Base-by-base conservation (phyloP, 2,329 filamentous ascomycete species). In the Hortaea werneckii region DNA sequence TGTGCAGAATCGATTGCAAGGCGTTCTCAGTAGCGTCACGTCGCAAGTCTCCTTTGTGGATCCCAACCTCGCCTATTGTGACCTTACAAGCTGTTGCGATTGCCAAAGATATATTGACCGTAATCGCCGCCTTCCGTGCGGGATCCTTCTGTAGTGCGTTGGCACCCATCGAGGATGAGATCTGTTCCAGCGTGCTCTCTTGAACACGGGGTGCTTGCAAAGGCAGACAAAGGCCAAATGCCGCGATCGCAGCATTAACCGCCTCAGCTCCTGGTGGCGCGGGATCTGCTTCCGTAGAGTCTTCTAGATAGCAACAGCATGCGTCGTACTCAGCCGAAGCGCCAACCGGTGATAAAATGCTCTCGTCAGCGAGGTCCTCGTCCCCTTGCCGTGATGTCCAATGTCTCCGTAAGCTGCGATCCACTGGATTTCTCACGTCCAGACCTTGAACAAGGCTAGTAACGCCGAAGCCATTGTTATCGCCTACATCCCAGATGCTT, bases 381-480 rank as follows among this genome's bases (percentile, higher is more conserved):
- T 81, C 72, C 10, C 78, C 79, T 41, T 72, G 71, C 44, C 76
- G 55, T 29, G 53, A 58, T 9, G 58, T 55, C 62, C 62, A 64
- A 42, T 63, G 58, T 40, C 51, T 43, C 12, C 70, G 82, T 28
- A 86, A 29, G 35, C 85, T 10, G 81, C 80, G 46, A 89, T 73
- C 27, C 75, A 78, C 56, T 76, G 80, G 41, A 86, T 76, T 49
- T 80, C 77, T 63, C 12, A 88, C 73, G 44, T 83, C 78, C 60
- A 92, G 88, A 0, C 87, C 86, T 20, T 79, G 76, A 1, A 94
- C 81, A 20, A 96, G 71, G 1, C 89, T 87, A 7, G 87, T 94
- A 11, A 98, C 83, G 2, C 94, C 92, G 64, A 95, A 96, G 1
- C 89, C 90, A 56, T 83, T 89, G 60, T 96, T 96, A 63, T 98